Evolutionary conservation across 2,329 filamentous ascomycete species (phyloP).

Genomic region (Alternaria triticimaculans): DNA sequence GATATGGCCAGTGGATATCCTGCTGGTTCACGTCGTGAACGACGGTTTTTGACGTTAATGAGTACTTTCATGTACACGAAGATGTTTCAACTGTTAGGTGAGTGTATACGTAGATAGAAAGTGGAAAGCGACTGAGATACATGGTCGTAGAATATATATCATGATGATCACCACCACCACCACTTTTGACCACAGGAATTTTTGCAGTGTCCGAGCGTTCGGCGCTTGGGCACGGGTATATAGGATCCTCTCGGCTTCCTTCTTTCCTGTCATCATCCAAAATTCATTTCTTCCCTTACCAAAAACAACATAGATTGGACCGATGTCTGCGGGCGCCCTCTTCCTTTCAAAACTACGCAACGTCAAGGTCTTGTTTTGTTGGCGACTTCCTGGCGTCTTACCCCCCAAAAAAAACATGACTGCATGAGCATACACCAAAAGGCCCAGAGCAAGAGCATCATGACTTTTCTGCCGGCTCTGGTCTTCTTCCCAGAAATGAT

Average conservation of each 20-base stretch:
- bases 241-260: accelerated
- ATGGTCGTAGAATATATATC: not conserved
- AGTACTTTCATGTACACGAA: not conserved
- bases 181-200: not conserved
- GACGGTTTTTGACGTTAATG: not conserved
- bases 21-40: no score
- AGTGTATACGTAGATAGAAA: not conserved
- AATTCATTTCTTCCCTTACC: not conserved
- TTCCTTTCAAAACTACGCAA: not conserved
- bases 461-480: not conserved
- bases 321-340: not conserved
- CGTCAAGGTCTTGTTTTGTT: not conserved
- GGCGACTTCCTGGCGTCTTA: not conserved
- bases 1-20: not conserved
- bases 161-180: not conserved
- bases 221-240: not conserved
- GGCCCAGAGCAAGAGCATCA: no score
- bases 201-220: not conserved
- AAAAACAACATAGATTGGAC: not conserved
- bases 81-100: not conserved
- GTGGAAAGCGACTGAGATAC: not conserved
- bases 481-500: not conserved
- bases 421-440: no score
- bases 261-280: not conserved
- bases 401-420: not conserved